These are phyloP conservation scores for Vitis hybrid DNA, from an alignment of 177 flowering plant genomes.

Conservation along the genomic window DNA sequence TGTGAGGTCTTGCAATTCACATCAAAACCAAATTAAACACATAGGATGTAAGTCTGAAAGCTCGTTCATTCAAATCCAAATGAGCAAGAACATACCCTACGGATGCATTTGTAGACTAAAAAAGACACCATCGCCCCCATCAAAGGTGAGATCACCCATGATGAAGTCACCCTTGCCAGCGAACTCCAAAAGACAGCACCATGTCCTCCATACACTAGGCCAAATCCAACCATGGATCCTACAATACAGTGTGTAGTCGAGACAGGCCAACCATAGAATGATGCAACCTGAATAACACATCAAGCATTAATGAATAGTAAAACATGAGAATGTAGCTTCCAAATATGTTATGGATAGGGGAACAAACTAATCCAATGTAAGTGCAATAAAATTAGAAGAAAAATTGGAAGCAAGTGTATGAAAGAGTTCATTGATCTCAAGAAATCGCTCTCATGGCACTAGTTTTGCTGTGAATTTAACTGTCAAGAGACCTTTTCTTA, in stretches of 20 bases:
- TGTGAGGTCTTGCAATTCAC: not conserved
- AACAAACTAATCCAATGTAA: no score
- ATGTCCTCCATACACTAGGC: constrained; percentile 79
- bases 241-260: constrained; percentile 97
- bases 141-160: constrained; percentile 93
- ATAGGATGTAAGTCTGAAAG: constrained; percentile 11
- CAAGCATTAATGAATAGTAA: no score
- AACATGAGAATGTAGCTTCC: no score
- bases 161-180: constrained; percentile 80
- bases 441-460: no score
- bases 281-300: constrained; percentile 23
- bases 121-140: constrained; percentile 86
- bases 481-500: no score
- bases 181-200: constrained; percentile 97
- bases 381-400: no score
- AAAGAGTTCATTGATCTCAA: no score
- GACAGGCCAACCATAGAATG: constrained; percentile 92
- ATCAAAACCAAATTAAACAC: not conserved
- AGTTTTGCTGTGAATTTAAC: not conserved
- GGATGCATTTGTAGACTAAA: constrained; percentile 95
- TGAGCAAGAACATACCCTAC: constrained; percentile 66
- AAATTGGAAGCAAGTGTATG: no score
- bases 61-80: not conserved
- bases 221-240: constrained; percentile 97
- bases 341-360: no score